These are phyloP conservation scores for Syzygium aqueum DNA, from an alignment of 345 rosid genomes.

Conservation along the genomic window DNA sequence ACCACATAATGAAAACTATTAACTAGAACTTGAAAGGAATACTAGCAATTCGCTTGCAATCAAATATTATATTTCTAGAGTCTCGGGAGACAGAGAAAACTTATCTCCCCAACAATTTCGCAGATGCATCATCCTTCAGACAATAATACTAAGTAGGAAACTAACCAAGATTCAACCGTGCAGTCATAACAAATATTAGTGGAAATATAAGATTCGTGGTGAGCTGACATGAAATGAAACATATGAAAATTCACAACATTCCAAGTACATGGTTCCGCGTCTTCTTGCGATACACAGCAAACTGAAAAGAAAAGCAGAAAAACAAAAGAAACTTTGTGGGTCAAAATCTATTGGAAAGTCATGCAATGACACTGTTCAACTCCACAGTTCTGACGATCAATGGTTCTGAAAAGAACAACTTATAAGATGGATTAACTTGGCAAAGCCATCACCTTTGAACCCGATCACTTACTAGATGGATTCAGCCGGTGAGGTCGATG, in stretches of 20 bases:
- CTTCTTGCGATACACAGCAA: background rate
- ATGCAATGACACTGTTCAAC: background rate
- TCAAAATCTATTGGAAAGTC: background rate
- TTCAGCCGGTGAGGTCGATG: conserved; percentile 13
- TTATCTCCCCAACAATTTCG: background rate
- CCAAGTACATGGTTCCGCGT: background rate
- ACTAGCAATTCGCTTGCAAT: background rate
- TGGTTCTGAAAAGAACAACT: background rate
- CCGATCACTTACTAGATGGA: background rate
- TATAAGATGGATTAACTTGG: background rate
- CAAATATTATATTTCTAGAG: background rate
- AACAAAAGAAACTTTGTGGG: background rate
- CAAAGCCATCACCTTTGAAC: background rate
- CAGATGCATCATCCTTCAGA: background rate
- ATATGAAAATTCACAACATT: background rate
- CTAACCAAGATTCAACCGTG: background rate
- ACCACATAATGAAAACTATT: background rate
- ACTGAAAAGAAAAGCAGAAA: background rate
- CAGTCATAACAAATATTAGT: background rate
- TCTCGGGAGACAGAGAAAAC: background rate
- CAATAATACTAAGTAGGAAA: background rate
- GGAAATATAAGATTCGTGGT: background rate
- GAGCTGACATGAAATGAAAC: background rate
- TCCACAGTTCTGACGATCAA: background rate
- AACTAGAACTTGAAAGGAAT: background rate